These are phyloP conservation scores for Wilcoxina mikolae DNA, from an alignment of 495 filamentous ascomycete genomes.

Conservation along the genomic window DNA sequence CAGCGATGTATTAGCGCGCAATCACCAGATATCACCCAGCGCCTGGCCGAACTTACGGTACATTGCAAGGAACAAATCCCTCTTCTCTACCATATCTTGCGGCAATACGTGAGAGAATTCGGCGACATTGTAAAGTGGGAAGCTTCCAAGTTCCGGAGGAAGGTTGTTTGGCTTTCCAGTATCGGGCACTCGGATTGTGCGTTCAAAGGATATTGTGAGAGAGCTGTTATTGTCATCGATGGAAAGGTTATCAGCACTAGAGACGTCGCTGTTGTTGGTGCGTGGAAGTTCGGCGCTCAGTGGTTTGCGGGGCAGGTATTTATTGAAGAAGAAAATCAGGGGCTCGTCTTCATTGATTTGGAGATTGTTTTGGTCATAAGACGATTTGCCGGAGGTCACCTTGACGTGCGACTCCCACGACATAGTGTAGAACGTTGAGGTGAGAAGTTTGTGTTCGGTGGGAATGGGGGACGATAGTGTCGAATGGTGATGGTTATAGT, in stretches of 20 bases:
- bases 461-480: too few species aligned
- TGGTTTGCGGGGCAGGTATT: not conserved
- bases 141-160: conserved; percentile 30
- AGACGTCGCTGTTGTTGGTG: too few species aligned
- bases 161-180: conserved; percentile 26
- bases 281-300: not conserved
- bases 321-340: conserved; percentile 8
- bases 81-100: conserved; percentile 29
- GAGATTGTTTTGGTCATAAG: not conserved
- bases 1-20: too few species aligned
- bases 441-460: too few species aligned
- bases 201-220: conserved; percentile 27
- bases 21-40: too few species aligned
- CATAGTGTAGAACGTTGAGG: too few species aligned
- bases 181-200: conserved; percentile 38
- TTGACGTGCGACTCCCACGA: too few species aligned
- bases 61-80: conserved; percentile 35
- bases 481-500: too few species aligned
- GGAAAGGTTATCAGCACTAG: not conserved
- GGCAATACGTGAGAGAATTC: conserved; percentile 29
- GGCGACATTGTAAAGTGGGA: conserved; percentile 32
- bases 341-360: conserved; percentile 8
- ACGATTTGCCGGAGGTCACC: not conserved
- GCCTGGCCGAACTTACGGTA: conserved; percentile 30
- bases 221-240: not conserved